Base-by-base conservation (phyloP, 1,284 basidiomycete genomes). In the Austroboletus niveus region DNA sequence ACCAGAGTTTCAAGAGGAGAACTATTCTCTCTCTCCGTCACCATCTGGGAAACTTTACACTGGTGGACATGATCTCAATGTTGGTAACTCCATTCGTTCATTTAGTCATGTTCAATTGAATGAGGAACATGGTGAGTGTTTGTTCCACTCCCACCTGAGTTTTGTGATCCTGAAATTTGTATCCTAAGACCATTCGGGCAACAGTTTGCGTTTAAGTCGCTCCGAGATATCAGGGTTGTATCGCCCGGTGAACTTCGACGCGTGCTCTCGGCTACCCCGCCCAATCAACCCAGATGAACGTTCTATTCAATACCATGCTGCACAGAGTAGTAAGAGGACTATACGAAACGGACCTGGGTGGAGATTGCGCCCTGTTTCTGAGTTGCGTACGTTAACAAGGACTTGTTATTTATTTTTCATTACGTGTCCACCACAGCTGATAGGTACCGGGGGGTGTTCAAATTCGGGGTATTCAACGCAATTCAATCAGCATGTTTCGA, bases 401-500 rank as follows among this genome's bases (percentile, higher is more conserved):
- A 22, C 51, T 4, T 31, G 42, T 32, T 20, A 1, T 27, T 14
- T 7, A 4, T 46, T 32, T 47, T 5, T 27, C 24, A 27, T 47
- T 47, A 8, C 53, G 42, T 10, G 15, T 50, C 43, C 9, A 42
- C 42, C 14, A 8, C 59, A 95, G 94, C 92, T 46, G 90, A 94
- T 59, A 76, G 84, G 20, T 94, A 89, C 68, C 81, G 89, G 8
- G 72, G 77, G 0, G 72, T 94, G 1, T 97, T 95, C 79, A 87
- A 87, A 60, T 96, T 96, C 58, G 84, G 85, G 0, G 81, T 87
- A 1, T 96, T 97, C 76, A 98, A 98, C 65, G 85, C 87, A 1
- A 83, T 97, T 14, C 94, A 98, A 61, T 92, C 90, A 9, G 77
- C 76, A 31, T 93, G 91, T 61, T 89, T 90, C 57, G 80, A 91